Evolutionary conservation across 768 basidiomycete genomes (phyloP).

Genomic region (Lentinula sp.): DNA sequence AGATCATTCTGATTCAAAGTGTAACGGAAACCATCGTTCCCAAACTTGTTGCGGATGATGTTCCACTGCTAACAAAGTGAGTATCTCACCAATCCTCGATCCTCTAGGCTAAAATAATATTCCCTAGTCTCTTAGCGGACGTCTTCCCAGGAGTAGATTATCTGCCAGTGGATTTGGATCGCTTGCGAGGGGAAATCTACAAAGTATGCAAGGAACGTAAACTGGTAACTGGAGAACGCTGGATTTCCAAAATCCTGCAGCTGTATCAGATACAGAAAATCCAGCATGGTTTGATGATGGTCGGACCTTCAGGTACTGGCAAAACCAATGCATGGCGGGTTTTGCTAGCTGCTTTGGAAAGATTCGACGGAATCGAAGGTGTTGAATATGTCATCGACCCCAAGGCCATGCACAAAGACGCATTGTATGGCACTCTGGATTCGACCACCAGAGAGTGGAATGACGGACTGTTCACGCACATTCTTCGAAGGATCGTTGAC

Average conservation of each 20-base stretch:
- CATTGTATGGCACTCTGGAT: constrained; percentile 94
- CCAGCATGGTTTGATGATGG: constrained; percentile 99
- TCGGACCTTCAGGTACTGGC: constrained; percentile 93
- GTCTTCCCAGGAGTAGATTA: constrained; percentile 97
- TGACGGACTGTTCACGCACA: constrained; percentile 96
- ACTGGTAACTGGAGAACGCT: constrained; percentile 79
- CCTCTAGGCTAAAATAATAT: background rate
- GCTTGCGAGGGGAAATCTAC: constrained; percentile 77
- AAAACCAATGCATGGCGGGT: constrained; percentile 98
- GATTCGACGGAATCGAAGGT: constrained; percentile 88
- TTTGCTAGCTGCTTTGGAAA: constrained; percentile 82
- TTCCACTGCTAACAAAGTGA: constrained; percentile 87
- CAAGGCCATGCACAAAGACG: constrained; percentile 98
- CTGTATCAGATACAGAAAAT: constrained; percentile 99
- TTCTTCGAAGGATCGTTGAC: constrained; percentile 95
- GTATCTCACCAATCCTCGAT: constrained; percentile 13
- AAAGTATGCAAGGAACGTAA: constrained; percentile 84
- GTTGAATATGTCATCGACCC: constrained; percentile 97
- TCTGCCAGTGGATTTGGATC: constrained; percentile 80
- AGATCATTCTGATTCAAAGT: constrained; percentile 96
- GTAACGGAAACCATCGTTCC: constrained; percentile 98
- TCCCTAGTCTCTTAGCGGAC: constrained; percentile 77
- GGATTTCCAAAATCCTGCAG: constrained; percentile 95
- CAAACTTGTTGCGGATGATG: constrained; percentile 95
- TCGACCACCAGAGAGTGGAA: constrained; percentile 99